Evolutionary conservation across 768 basidiomycete genomes (phyloP), one percentile per base, ranked within the genome.

Genomic region (Flagelloscypha sp.): DNA sequence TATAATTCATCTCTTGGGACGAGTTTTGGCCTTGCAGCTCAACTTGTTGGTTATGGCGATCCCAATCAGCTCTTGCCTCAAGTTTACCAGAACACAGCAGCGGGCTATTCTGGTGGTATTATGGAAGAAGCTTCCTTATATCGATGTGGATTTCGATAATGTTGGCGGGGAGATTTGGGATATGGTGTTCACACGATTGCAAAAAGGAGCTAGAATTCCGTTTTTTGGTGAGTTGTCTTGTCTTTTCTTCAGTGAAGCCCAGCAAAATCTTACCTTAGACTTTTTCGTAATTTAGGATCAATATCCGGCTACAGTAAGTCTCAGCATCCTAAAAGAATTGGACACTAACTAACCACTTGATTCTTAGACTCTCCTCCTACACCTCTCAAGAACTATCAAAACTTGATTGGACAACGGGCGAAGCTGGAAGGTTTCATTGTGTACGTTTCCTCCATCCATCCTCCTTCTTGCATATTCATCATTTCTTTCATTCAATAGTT

Each of bases 91-190:
- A n/a, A n/a, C n/a, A n/a, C n/a, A n/a, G n/a, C n/a, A n/a, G n/a
- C n/a, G n/a, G n/a, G n/a, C n/a, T n/a, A n/a, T n/a, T n/a, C n/a
- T n/a, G n/a, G n/a, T n/a, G n/a, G n/a, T n/a, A n/a, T n/a, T n/a
- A n/a, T n/a, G n/a, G n/a, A 85, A 79, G 58, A 59, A 68, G 27
- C 70, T 84, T 30, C 84, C 84, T 3, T 84, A 78, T 46, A 45
- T 89, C n/a, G 85, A 93, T 45, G 82, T 84, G 1, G 88, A 66
- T 55, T 90, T 90, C 47, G 86, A 89, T 53, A 86, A 87, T 41
- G 84, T 87, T 34, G 79, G 76, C 17, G 78, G 77, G 54, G 38
- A 39, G n/a, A 84, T 89, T 24, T 64, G 95, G 37, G 82, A 94
- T 53, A 65, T 90, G 47, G 71, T 75, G 29, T 58, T 95, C 39